Conservation (phyloP, 2,329 filamentous ascomycete species). For the Cordyceps tenuipes region DNA sequence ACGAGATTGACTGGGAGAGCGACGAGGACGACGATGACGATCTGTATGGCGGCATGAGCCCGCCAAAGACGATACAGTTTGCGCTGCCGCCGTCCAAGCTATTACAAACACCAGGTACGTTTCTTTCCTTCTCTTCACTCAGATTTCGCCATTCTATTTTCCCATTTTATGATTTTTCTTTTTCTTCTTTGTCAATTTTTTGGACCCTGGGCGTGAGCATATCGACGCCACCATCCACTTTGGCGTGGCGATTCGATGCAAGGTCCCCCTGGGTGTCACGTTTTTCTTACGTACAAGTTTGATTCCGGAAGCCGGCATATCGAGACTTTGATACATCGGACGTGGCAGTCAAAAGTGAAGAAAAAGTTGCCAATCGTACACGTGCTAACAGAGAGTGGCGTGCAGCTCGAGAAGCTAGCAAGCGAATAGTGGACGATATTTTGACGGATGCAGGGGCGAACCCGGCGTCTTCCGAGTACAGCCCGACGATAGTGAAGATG, state of each 20-base stretch:
- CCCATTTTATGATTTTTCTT: not conserved
- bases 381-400: conserved; percentile 10
- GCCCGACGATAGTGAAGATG: conserved; percentile 58
- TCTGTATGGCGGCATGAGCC: conserved; percentile 66
- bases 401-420: conserved; percentile 68
- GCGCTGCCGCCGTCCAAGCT: conserved; percentile 68
- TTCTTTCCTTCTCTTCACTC: not conserved
- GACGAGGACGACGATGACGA: conserved; percentile 61
- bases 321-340: not conserved
- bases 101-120: conserved; percentile 68
- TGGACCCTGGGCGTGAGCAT: not conserved
- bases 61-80: conserved; percentile 89
- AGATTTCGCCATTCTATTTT: not conserved
- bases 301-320: not conserved
- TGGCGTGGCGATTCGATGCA: conserved; percentile 7
- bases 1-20: conserved; percentile 66
- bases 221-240: not conserved
- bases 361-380: not conserved
- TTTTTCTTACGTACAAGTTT: conserved; percentile 4
- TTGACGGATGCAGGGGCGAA: conserved; percentile 65
- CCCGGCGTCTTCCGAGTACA: conserved; percentile 47
- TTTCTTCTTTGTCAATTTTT: not conserved
- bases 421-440: conserved; percentile 72
- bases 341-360: not conserved
- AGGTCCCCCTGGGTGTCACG: not conserved